Percentiles rank a stretch among this genome's conserved stretches.
Conservation (phyloP, 768 basidiomycete species). For the Russula brevipes region DNA sequence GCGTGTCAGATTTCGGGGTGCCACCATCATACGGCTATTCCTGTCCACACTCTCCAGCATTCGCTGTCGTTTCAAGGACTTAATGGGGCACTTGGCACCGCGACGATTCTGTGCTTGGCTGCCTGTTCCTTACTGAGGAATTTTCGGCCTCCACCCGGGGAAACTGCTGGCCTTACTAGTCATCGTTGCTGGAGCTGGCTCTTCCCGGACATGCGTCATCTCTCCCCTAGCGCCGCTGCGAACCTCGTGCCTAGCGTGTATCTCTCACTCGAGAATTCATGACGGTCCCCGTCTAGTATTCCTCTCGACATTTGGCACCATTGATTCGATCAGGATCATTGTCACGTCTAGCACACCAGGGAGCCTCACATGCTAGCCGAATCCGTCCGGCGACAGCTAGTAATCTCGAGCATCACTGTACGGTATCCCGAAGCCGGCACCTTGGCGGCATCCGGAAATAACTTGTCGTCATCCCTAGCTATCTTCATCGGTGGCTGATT, state of each 20-base stretch:
- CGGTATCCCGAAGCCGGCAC: background rate
- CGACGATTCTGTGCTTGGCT: background rate
- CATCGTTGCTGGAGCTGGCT: background rate
- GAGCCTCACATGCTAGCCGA: background rate
- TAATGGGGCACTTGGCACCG: background rate
- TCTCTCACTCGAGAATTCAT: background rate
- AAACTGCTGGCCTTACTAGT: slow-evolving; percentile 16
- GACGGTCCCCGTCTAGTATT: background rate
- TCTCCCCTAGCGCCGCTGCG: background rate
- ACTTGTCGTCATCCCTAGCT: slow-evolving; percentile 14
- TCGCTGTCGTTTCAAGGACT: no score
- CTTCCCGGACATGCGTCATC: background rate
- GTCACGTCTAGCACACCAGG: background rate
- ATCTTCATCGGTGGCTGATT: slow-evolving; percentile 11
- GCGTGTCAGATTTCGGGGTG: no score
- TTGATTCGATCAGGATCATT: background rate
- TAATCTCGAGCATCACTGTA: background rate
- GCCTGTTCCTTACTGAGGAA: background rate
- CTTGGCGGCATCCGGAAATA: slow-evolving; percentile 5
- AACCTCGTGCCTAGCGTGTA: background rate
- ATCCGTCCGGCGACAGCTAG: slow-evolving; percentile 1
- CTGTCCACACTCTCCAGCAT: no score
- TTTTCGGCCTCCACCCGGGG: slow-evolving; percentile 9
- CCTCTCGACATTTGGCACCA: background rate
- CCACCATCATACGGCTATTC: no score